These are phyloP conservation scores for Chaetomium fimeti DNA, from an alignment of 495 filamentous ascomycete genomes.

Conservation along the genomic window DNA sequence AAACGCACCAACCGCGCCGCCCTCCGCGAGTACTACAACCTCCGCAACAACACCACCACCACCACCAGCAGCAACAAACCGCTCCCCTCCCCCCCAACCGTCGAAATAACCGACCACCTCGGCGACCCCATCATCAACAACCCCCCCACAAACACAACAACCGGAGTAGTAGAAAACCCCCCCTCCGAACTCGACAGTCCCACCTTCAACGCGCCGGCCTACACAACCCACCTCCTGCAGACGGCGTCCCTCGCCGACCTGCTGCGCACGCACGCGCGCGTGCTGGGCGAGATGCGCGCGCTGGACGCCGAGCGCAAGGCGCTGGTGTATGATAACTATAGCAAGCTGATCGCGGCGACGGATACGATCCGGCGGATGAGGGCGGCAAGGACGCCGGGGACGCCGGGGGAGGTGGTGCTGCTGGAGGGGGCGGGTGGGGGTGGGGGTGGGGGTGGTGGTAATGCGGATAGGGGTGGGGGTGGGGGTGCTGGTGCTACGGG, in stretches of 20 bases:
- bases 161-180: too few relatives aligned
- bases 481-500: too few relatives aligned
- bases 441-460: slow-evolving; percentile 68
- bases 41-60: slow-evolving; percentile 36
- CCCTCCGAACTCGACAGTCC: slow-evolving; percentile 54
- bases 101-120: slow-evolving; percentile 41
- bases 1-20: slow-evolving; percentile 64
- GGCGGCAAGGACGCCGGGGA: slow-evolving; percentile 70
- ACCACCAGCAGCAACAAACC: slow-evolving; percentile 16
- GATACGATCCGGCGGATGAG: slow-evolving; percentile 87
- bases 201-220: slow-evolving; percentile 56
- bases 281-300: slow-evolving; percentile 76
- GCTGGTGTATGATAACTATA: slow-evolving; percentile 97
- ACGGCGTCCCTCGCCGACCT: slow-evolving; percentile 63
- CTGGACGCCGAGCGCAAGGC: slow-evolving; percentile 95
- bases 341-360: slow-evolving; percentile 89
- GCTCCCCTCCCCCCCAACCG: slow-evolving; percentile 34
- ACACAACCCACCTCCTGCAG: slow-evolving; percentile 63
- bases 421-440: slow-evolving; percentile 50
- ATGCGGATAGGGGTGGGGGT: slow-evolving; percentile 55
- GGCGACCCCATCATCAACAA: slow-evolving; percentile 16
- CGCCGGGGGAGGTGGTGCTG: slow-evolving; percentile 47
- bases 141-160: too few relatives aligned
- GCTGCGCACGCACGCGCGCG: slow-evolving; percentile 59
- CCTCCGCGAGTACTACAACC: slow-evolving; percentile 90